Conservation (phyloP, 352 stramenopile species). For the Globisporangium uncinulatum region DNA sequence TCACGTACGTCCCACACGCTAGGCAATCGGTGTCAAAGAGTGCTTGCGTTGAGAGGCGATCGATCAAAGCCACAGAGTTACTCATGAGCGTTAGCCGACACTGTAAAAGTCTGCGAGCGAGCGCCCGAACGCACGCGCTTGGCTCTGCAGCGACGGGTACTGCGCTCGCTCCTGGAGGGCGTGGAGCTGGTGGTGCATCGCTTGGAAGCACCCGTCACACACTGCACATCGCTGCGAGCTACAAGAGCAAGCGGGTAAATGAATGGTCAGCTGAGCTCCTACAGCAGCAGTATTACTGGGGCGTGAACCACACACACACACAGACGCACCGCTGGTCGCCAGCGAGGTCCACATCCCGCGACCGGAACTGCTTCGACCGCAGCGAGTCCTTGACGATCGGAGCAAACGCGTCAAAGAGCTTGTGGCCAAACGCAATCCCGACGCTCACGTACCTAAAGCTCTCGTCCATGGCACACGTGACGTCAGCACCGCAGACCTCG, state of each 20-base stretch:
- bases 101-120: constrained; percentile 41
- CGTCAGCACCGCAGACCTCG: too few species aligned
- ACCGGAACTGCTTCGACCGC: constrained; percentile 40
- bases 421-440: constrained; percentile 48
- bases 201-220: constrained; percentile 63
- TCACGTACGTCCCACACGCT: not conserved
- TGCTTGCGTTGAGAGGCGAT: too few species aligned
- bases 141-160: constrained; percentile 36
- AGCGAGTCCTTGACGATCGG: constrained; percentile 62
- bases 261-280: not conserved
- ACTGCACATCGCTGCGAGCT: constrained; percentile 52
- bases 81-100: not conserved
- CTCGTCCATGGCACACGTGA: too few species aligned
- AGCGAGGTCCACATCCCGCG: constrained; percentile 60
- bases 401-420: constrained; percentile 70
- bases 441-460: constrained; percentile 44
- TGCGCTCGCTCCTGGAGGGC: constrained; percentile 21
- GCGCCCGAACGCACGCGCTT: constrained; percentile 35
- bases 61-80: not conserved
- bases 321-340: constrained; percentile 55
- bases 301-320: not conserved
- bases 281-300: too few species aligned
- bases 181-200: constrained; percentile 49
- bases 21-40: not conserved
- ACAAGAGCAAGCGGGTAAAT: not conserved